Percentiles rank a stretch among this genome's conserved stretches.
These are phyloP conservation scores for Monosporascus sp. DNA, from an alignment of 2,329 filamentous ascomycete genomes.

Conservation along the genomic window DNA sequence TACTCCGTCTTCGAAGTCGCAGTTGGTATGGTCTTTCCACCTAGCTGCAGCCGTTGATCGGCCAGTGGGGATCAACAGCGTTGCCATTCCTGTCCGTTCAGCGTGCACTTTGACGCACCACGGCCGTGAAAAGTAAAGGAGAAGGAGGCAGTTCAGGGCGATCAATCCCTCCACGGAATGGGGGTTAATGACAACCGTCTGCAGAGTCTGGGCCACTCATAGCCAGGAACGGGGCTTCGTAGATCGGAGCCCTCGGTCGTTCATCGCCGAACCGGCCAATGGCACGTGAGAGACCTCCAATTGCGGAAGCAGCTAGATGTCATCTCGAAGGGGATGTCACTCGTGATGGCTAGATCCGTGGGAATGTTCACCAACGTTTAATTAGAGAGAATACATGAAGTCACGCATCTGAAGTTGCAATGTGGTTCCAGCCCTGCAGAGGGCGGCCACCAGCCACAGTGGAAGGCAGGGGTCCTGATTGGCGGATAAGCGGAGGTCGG, in stretches of 20 bases:
- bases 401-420: conserved; percentile 4
- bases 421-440: conserved; percentile 2
- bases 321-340: conserved; percentile 2
- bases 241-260: not conserved
- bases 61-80: conserved; percentile 3
- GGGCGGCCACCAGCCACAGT: conserved; percentile 15
- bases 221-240: not conserved
- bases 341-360: conserved; percentile 5
- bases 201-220: not conserved
- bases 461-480: conserved; percentile 17
- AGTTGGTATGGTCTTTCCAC: conserved; percentile 11
- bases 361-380: not conserved
- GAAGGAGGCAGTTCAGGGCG: not conserved
- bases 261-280: not conserved
- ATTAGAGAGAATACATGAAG: not conserved
- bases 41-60: conserved; percentile 10
- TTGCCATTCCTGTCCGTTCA: not conserved
- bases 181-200: not conserved
- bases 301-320: not conserved
- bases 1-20: conserved; percentile 8
- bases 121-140: not conserved
- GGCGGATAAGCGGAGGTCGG: conserved; percentile 17
- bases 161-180: not conserved
- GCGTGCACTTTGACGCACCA: not conserved
- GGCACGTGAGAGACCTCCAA: not conserved